These are phyloP conservation scores for Microbotryomycetes sp. DNA, from an alignment of 1,284 basidiomycete species.

Conservation along the genomic window DNA sequence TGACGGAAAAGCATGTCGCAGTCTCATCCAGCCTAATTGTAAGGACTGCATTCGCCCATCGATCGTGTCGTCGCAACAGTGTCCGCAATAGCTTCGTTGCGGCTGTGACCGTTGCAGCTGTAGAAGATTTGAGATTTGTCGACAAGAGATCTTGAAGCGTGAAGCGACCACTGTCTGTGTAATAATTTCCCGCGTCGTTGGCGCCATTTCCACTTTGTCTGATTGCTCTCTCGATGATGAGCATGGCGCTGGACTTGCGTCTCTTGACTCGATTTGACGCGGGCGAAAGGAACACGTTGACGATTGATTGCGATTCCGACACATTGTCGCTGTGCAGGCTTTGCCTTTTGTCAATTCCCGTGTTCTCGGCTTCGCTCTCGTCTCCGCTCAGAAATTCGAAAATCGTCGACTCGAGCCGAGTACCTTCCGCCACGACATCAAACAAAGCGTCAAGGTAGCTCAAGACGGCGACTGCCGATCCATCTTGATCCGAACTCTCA, in stretches of 20 bases:
- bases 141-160: slow-evolving; percentile 80
- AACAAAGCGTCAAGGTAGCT: slow-evolving; percentile 88
- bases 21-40: slow-evolving; percentile 59
- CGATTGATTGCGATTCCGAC: not conserved
- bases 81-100: slow-evolving; percentile 73
- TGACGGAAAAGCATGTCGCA: slow-evolving; percentile 65
- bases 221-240: slow-evolving; percentile 67
- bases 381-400: slow-evolving; percentile 74
- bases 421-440: slow-evolving; percentile 62
- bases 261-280: slow-evolving; percentile 43
- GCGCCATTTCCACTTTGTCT: slow-evolving; percentile 47
- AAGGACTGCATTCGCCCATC: slow-evolving; percentile 59
- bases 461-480: slow-evolving; percentile 91
- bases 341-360: slow-evolving; percentile 2
- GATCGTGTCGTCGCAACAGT: slow-evolving; percentile 63
- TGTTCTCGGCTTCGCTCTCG: slow-evolving; percentile 41
- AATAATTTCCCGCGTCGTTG: slow-evolving; percentile 59
- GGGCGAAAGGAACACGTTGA: not conserved
- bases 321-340: not conserved
- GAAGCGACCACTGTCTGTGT: slow-evolving; percentile 76
- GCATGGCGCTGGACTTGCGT: slow-evolving; percentile 77
- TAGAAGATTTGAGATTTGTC: slow-evolving; percentile 64
- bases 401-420: slow-evolving; percentile 59
- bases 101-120: slow-evolving; percentile 59
- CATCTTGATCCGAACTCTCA: slow-evolving; percentile 86